These are phyloP conservation scores for Aspergillus uvarum DNA, from an alignment of 2,329 filamentous ascomycete genomes.

Conservation along the genomic window DNA sequence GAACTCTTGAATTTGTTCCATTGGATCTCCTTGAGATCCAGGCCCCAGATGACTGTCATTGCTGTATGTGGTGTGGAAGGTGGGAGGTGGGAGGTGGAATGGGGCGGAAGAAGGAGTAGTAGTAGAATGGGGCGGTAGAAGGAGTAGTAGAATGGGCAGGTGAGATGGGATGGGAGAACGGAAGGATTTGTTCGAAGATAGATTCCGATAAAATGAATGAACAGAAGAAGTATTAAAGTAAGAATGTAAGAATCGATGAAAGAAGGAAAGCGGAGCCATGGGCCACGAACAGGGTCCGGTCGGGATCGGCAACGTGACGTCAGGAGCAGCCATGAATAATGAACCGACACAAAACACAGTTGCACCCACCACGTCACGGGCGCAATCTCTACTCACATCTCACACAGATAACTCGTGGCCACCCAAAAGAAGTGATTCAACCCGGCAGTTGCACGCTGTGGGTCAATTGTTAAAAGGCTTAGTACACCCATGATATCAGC, in stretches of 20 bases:
- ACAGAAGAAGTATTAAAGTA: neutral
- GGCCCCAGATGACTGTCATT: conserved; percentile 57
- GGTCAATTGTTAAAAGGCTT: neutral
- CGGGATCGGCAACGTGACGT: conserved; percentile 6
- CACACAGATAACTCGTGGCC: neutral
- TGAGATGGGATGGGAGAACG: too few species aligned
- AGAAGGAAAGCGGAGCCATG: neutral
- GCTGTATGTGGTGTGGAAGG: neutral
- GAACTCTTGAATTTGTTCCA: conserved; percentile 58
- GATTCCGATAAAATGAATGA: neutral
- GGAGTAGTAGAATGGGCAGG: neutral
- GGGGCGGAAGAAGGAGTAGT: neutral
- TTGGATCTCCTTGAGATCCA: conserved; percentile 57
- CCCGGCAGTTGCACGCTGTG: neutral
- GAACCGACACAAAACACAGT: too few species aligned
- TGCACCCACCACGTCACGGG: neutral
- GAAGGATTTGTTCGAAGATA: neutral
- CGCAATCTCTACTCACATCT: neutral
- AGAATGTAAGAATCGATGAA: neutral
- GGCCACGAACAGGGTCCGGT: neutral
- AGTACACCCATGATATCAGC: neutral
- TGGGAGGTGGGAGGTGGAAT: too few species aligned
- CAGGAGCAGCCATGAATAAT: neutral
- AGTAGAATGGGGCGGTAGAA: neutral
- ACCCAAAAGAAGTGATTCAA: neutral